Evolutionary conservation across 1,284 basidiomycete genomes (phyloP).

Genomic region (Trichosporon asahii): DNA sequence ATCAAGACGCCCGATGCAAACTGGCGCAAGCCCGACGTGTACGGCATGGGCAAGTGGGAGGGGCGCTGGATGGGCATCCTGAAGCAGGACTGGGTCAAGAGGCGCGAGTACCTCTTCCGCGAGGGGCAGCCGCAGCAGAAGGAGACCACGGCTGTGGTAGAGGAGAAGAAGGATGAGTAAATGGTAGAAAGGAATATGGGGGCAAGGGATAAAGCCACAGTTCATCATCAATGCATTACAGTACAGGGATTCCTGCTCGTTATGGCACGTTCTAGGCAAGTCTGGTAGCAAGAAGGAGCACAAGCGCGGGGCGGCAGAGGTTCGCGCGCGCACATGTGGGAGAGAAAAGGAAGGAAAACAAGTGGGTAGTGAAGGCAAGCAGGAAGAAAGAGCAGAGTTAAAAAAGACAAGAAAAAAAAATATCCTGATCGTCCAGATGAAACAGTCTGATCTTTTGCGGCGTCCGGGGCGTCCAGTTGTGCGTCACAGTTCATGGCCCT

Average conservation of each 20-base stretch:
- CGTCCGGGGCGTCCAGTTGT: neutral
- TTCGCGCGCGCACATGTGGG: neutral
- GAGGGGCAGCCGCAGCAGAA: conserved; percentile 9
- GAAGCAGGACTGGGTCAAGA: conserved; percentile 7
- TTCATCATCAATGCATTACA: conserved; percentile 9
- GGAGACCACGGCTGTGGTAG: neutral
- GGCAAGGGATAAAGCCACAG: neutral
- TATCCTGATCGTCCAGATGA: neutral
- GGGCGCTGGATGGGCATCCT: conserved; percentile 26
- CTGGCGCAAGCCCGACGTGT: neutral
- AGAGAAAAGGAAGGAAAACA: neutral
- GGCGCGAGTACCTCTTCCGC: conserved; percentile 4
- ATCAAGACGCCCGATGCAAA: neutral
- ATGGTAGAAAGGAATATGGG: neutral
- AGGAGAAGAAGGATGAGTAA: neutral
- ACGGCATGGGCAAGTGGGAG: conserved; percentile 22
- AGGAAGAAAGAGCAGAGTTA: neutral
- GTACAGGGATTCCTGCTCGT: conserved; percentile 9
- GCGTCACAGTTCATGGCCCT: neutral
- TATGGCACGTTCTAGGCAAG: neutral
- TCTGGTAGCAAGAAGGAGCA: neutral
- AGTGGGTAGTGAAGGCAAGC: neutral
- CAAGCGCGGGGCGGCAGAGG: too few relatives aligned
- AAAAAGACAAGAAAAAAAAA: neutral
- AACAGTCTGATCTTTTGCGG: neutral